These are phyloP conservation scores for Medicago arabica DNA, from an alignment of 306 rosid genomes.

Conservation along the genomic window DNA sequence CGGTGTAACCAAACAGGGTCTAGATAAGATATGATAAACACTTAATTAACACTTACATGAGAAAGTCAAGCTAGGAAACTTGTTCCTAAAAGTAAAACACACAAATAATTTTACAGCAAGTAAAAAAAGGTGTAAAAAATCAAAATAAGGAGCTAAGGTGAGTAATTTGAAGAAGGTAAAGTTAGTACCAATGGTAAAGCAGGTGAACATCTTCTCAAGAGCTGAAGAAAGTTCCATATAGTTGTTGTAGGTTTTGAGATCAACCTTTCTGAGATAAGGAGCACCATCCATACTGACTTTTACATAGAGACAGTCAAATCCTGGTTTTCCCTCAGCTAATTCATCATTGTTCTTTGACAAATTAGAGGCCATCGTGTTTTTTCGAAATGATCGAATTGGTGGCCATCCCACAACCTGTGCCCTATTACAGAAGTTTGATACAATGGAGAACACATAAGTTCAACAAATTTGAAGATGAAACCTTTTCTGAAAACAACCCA, in stretches of 20 bases:
- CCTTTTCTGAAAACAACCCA: not conserved
- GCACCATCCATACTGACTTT: conserved; percentile 99
- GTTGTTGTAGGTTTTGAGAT: conserved; percentile 74
- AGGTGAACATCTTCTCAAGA: conserved; percentile 94
- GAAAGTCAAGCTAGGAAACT: not conserved
- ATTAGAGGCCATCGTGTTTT: conserved; percentile 82
- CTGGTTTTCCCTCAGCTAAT: conserved; percentile 66
- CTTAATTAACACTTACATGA: not conserved
- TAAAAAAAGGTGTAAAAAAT: no score
- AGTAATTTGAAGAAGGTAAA: conserved; percentile 3
- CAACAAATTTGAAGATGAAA: not conserved
- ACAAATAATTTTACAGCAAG: no score
- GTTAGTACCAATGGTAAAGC: conserved; percentile 82
- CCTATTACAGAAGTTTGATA: conserved; percentile 57
- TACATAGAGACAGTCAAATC: conserved; percentile 71
- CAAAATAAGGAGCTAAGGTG: not conserved
- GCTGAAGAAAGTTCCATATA: conserved; percentile 82
- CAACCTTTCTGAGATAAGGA: conserved; percentile 92
- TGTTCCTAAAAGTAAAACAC: not conserved
- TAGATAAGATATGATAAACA: not conserved
- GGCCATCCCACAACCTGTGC: conserved; percentile 99
- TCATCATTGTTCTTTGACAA: conserved; percentile 66
- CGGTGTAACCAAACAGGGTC: not conserved
- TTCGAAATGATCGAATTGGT: conserved; percentile 90
- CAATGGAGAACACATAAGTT: not conserved